Evolutionary conservation across 352 stramenopile genomes (phyloP).

Genomic region (Globisporangium iwayamae): DNA sequence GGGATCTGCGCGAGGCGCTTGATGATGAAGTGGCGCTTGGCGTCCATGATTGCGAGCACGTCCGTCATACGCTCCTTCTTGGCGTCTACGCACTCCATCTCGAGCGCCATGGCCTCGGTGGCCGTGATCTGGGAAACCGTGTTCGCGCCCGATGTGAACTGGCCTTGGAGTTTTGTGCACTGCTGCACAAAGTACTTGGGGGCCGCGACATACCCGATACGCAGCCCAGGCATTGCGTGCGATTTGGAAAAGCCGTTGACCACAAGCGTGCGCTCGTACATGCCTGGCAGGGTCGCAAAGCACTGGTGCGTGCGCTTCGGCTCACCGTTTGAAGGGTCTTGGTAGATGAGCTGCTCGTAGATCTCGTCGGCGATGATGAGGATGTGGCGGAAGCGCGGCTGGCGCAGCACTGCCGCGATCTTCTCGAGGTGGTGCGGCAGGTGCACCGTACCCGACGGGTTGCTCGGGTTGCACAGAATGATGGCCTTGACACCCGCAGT

Average conservation of each 20-base stretch:
- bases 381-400: slow-evolving; percentile 71
- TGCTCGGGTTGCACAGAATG: slow-evolving; percentile 97
- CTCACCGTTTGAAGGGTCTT: slow-evolving; percentile 32
- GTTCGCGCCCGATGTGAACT: slow-evolving; percentile 94
- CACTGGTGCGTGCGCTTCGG: slow-evolving; percentile 57
- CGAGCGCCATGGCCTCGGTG: slow-evolving; percentile 85
- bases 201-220: slow-evolving; percentile 90
- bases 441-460: slow-evolving; percentile 90
- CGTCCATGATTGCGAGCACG: slow-evolving; percentile 51
- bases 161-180: slow-evolving; percentile 91
- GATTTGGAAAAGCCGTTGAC: slow-evolving; percentile 97
- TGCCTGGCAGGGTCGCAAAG: slow-evolving; percentile 68
- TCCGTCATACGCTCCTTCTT: slow-evolving; percentile 50
- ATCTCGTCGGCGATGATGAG: slow-evolving; percentile 94
- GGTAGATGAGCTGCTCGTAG: slow-evolving; percentile 95
- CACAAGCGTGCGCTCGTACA: slow-evolving; percentile 91
- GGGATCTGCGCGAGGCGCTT: slow-evolving; percentile 81
- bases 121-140: slow-evolving; percentile 91
- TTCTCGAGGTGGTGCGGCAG: slow-evolving; percentile 43
- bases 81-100: slow-evolving; percentile 59
- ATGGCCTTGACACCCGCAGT: slow-evolving; percentile 82
- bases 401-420: slow-evolving; percentile 54
- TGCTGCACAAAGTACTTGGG: slow-evolving; percentile 82
- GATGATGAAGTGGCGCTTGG: slow-evolving; percentile 92
- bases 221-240: slow-evolving; percentile 95